Evolutionary conservation across 371 early-diverging fungal genomes (phyloP).

Genomic region (Phascolomyces articulosus): DNA sequence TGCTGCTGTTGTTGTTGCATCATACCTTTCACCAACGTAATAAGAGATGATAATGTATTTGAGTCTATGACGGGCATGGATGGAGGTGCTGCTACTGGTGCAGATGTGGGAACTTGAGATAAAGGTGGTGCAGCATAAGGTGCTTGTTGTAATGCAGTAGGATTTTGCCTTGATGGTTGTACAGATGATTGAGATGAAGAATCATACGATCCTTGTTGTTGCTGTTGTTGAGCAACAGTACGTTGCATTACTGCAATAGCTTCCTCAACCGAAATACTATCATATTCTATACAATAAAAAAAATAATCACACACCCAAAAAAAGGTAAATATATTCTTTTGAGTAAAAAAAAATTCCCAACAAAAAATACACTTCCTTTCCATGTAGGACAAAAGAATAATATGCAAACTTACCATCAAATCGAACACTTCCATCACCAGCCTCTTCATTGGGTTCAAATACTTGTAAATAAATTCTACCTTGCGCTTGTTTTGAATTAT

Average conservation of each 20-base stretch:
- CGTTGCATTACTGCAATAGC: conserved; percentile 31
- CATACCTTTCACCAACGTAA: conserved; percentile 12
- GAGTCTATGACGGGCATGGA: conserved; percentile 3
- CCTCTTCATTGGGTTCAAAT: conserved; percentile 24
- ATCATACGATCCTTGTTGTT: neutral
- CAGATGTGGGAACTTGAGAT: neutral
- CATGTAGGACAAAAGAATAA: neutral
- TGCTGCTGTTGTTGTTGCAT: conserved; percentile 3
- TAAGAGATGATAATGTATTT: conserved; percentile 10
- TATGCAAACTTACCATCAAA: conserved; percentile 33
- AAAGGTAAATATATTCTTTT: too few relatives aligned
- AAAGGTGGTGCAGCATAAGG: neutral
- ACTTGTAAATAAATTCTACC: conserved; percentile 39
- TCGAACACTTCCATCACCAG: conserved; percentile 22
- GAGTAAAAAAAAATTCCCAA: neutral
- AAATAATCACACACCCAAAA: neutral
- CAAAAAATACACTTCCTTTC: too few relatives aligned
- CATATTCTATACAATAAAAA: conserved; percentile 27
- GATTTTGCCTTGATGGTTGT: neutral
- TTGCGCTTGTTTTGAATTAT: conserved; percentile 33
- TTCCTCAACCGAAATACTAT: conserved; percentile 36
- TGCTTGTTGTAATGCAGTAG: neutral
- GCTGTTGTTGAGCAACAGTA: neutral
- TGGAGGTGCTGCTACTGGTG: neutral
- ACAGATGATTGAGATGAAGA: neutral